These are phyloP conservation scores for Solanum gracilifrons DNA, from an alignment of 257 asterid genomes.

Conservation along the genomic window DNA sequence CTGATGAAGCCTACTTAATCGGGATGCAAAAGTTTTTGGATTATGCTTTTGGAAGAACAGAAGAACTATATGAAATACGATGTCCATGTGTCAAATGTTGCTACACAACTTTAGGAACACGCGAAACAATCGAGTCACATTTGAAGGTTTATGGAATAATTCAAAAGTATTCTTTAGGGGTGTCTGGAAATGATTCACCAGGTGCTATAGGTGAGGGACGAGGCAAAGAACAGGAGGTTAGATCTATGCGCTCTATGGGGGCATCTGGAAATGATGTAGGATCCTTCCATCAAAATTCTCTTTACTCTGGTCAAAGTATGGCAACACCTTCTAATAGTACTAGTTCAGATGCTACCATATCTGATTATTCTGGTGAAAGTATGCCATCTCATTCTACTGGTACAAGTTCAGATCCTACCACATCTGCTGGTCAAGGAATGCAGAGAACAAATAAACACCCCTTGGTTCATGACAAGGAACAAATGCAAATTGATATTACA, in stretches of 20 bases:
- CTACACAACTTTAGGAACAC: not conserved
- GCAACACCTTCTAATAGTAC: not conserved
- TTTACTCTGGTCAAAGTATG: not conserved
- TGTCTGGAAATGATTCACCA: not conserved
- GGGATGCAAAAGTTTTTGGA: not conserved
- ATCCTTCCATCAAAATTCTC: not conserved
- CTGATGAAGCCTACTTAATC: not conserved
- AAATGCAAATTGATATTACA: not conserved
- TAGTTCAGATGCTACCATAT: not conserved
- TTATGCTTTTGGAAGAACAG: not conserved
- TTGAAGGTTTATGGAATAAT: not conserved
- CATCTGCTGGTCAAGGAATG: not conserved
- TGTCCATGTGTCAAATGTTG: not conserved
- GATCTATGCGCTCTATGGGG: not conserved
- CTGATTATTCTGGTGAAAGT: not conserved
- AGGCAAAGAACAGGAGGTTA: not conserved
- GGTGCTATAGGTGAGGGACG: not conserved
- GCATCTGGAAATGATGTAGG: not conserved
- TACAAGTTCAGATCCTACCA: not conserved
- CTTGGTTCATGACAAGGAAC: not conserved
- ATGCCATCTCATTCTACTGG: not conserved
- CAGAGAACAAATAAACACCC: not conserved
- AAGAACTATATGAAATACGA: not conserved
- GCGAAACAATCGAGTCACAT: not conserved
- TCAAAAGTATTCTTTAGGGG: not conserved